Evolutionary conservation across 2,329 filamentous ascomycete species (phyloP).

Genomic region (Reticulascus tulasneorum): DNA sequence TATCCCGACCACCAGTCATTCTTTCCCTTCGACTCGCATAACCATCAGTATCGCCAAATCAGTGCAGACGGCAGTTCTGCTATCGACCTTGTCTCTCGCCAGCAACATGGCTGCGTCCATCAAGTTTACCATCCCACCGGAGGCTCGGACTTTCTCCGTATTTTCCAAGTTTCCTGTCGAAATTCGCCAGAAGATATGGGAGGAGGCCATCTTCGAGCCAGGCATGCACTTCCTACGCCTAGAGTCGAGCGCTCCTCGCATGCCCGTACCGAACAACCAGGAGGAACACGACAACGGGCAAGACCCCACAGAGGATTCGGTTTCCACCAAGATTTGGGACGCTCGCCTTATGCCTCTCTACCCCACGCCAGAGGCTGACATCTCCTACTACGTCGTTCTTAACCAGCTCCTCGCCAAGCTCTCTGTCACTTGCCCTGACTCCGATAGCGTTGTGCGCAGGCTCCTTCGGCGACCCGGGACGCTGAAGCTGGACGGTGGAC

Average conservation of each 20-base stretch:
- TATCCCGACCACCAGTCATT: too few relatives aligned
- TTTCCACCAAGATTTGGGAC: conserved; percentile 10
- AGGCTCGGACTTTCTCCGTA: conserved; percentile 25
- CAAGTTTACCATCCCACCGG: conserved; percentile 26
- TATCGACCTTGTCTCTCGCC: too few relatives aligned
- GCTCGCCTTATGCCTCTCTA: conserved; percentile 21
- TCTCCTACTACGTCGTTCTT: conserved; percentile 27
- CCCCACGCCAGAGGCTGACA: conserved; percentile 24
- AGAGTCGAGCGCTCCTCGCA: background rate
- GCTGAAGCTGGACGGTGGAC: conserved; percentile 21
- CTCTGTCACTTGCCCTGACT: conserved; percentile 9
- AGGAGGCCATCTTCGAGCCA: conserved; percentile 22
- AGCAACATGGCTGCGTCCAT: conserved; percentile 11
- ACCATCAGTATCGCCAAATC: too few relatives aligned
- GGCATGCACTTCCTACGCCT: conserved; percentile 30
- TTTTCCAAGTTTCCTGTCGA: conserved; percentile 30
- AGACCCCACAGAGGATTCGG: conserved; percentile 18
- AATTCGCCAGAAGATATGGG: conserved; percentile 31
- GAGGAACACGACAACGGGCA: conserved; percentile 17
- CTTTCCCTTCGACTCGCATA: too few relatives aligned
- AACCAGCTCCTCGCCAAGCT: conserved; percentile 13
- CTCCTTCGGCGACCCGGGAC: conserved; percentile 9
- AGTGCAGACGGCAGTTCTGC: too few relatives aligned
- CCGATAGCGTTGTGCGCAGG: conserved; percentile 2
- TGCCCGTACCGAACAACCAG: background rate